Evolutionary conservation across 495 filamentous ascomycete genomes (phyloP).

Genomic region (Daldinia childiae): DNA sequence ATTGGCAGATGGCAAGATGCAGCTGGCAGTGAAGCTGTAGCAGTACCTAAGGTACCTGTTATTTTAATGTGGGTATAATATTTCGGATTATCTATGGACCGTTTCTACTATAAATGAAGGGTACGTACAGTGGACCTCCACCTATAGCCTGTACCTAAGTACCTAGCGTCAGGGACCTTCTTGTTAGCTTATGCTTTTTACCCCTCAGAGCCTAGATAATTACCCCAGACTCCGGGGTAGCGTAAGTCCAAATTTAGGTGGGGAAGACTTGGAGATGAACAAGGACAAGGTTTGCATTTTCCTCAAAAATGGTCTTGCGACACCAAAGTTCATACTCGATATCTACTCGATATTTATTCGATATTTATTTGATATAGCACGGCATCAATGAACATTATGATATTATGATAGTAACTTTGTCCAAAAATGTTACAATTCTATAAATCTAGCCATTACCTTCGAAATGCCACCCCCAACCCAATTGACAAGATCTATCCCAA

Average conservation of each 20-base stretch:
- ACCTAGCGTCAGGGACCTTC: background rate
- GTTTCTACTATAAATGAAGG: too few relatives aligned
- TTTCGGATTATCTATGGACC: constrained; percentile 12
- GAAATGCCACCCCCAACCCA: constrained; percentile 24
- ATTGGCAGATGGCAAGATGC: constrained; percentile 13
- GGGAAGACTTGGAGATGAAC: constrained; percentile 10
- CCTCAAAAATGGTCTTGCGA: background rate
- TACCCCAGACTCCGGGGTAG: constrained; percentile 35
- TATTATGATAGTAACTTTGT: background rate
- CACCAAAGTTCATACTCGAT: background rate
- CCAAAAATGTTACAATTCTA: constrained; percentile 17
- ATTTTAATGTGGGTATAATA: background rate
- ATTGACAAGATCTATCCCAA: background rate
- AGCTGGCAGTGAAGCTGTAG: background rate
- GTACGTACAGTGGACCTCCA: too few relatives aligned
- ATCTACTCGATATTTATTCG: background rate
- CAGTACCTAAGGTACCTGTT: background rate
- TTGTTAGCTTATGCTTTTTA: background rate
- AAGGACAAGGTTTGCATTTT: background rate
- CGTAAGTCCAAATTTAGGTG: constrained; percentile 1
- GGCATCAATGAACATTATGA: background rate
- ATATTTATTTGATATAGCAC: background rate
- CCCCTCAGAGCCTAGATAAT: background rate
- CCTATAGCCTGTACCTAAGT: background rate
- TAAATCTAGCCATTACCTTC: constrained; percentile 6